Evolutionary conservation across 495 filamentous ascomycete genomes (phyloP).

Genomic region (Penicilliopsis zonata): DNA sequence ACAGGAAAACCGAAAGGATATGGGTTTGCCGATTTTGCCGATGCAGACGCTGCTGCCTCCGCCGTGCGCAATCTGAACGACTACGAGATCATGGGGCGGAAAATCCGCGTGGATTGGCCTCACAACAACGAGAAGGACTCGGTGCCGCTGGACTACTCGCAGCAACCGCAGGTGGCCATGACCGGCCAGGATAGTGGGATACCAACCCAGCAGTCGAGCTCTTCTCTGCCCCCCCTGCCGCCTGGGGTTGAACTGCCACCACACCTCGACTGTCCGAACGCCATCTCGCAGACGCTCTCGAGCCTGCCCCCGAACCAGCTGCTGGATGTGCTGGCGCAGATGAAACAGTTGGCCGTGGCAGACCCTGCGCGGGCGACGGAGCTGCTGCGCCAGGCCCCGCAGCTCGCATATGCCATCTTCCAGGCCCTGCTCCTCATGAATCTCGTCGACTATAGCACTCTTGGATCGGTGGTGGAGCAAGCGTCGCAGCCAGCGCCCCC

Average conservation of each 20-base stretch:
- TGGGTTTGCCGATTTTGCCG: conserved; percentile 88
- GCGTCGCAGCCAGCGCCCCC: conserved; percentile 24
- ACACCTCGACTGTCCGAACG: conserved; percentile 71
- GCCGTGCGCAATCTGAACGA: conserved; percentile 95
- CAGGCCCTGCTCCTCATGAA: conserved; percentile 89
- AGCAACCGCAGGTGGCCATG: conserved; percentile 16
- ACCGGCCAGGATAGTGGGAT: conserved; percentile 23
- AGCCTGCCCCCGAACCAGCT: conserved; percentile 80
- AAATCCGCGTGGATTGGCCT: conserved; percentile 87
- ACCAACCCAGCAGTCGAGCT: conserved; percentile 21
- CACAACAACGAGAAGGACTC: conserved; percentile 80
- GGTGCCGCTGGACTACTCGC: conserved; percentile 38
- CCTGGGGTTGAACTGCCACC: conserved; percentile 72
- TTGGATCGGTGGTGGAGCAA: conserved; percentile 47
- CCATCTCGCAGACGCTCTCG: conserved; percentile 78
- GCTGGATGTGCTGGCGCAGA: conserved; percentile 86
- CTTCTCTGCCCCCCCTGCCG: conserved; percentile 64
- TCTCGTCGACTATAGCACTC: conserved; percentile 60
- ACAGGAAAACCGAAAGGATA: conserved; percentile 94
- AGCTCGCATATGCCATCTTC: conserved; percentile 92
- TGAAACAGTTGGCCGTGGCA: conserved; percentile 73
- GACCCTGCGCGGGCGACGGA: conserved; percentile 81
- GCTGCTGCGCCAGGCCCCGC: conserved; percentile 77
- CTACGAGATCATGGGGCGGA: conserved; percentile 89
- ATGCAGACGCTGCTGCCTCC: conserved; percentile 81